These are phyloP conservation scores for Suillus lakei DNA, from an alignment of 768 basidiomycete species.

Conservation along the genomic window DNA sequence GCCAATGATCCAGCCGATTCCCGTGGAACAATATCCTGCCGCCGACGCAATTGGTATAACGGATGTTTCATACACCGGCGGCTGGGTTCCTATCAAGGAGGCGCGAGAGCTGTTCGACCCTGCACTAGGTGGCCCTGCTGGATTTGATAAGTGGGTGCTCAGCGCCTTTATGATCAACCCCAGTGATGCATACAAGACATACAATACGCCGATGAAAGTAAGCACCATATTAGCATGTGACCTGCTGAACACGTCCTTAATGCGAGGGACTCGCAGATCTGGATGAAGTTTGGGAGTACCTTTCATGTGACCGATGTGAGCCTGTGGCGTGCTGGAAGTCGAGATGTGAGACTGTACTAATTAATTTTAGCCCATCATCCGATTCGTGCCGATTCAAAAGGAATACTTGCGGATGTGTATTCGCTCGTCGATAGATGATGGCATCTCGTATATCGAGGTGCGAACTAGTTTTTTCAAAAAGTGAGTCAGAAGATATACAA, in stretches of 20 bases:
- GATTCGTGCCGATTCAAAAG: constrained; percentile 26
- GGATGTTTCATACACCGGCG: constrained; percentile 31
- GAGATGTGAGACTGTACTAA: constrained; percentile 19
- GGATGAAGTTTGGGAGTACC: constrained; percentile 25
- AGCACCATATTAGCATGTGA: not conserved
- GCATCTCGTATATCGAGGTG: constrained; percentile 50
- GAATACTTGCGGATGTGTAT: constrained; percentile 37
- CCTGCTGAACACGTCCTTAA: not conserved
- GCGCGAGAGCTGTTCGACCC: constrained; percentile 41
- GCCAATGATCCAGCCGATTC: constrained; percentile 43
- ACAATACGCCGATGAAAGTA: constrained; percentile 47
- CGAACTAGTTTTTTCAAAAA: constrained; percentile 44
- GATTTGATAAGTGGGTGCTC: constrained; percentile 49
- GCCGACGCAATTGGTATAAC: constrained; percentile 30
- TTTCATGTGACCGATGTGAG: constrained; percentile 23
- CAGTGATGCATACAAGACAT: constrained; percentile 45
- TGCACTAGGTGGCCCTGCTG: constrained; percentile 42
- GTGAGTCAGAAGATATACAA: constrained; percentile 24
- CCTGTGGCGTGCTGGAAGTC: constrained; percentile 28
- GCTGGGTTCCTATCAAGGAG: constrained; percentile 41
- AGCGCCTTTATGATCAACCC: constrained; percentile 45
- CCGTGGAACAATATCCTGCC: constrained; percentile 20
- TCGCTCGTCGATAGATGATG: constrained; percentile 46
- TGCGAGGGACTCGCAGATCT: constrained; percentile 19
- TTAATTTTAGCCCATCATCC: constrained; percentile 36